Base-by-base conservation (phyloP, 1,284 basidiomycete genomes). In the Omphalotus olearius region DNA sequence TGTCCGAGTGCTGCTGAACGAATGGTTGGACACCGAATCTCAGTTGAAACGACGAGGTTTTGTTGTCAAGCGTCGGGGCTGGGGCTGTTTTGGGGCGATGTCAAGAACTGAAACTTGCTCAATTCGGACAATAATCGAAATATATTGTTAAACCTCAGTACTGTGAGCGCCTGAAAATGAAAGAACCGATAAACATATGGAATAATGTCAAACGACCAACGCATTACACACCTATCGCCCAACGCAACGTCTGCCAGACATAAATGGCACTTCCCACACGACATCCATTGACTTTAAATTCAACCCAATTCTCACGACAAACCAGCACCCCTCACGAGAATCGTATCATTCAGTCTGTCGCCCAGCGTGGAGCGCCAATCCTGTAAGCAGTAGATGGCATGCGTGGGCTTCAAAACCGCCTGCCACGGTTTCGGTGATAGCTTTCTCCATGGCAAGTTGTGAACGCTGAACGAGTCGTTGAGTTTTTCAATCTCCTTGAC, bases 261-360 rank as follows among this genome's bases (percentile, higher is more conserved):
- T n/a, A n/a, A n/a, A n/a, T n/a, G n/a, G 28, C 92, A 86, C 79
- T 66, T 99, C 97, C 87, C 97, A 99, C 0, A 97, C 82, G 14
- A 99, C 87, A 66, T 99, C 97, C 76, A 99, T 88, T 9, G 87
- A 84, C 63, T 88, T 90, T 11, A 83, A 73, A 60, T 85, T 89
- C 61, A 99, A 72, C 4, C 95, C 93, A 49, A 99, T 82, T 14
- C 98, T 93, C 7, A 96, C 91, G 38, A 97, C 97, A 85, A 9
- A 98, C 75, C 0, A 95, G 94, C 0, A 99, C 93, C 20, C 87
- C 85, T n/a, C 96, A 95, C 0, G 91, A 85, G 66, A n/a, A n/a
- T 59, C 91, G 87, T 1, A 98, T 93, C 87, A 96, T 96, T 23
- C 90, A 88, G 35, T 98, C 97, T 82, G 68, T 99, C 96, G n/a